Evolutionary conservation across 2,329 filamentous ascomycete genomes (phyloP).

Genomic region (Xylariaceae sp.): DNA sequence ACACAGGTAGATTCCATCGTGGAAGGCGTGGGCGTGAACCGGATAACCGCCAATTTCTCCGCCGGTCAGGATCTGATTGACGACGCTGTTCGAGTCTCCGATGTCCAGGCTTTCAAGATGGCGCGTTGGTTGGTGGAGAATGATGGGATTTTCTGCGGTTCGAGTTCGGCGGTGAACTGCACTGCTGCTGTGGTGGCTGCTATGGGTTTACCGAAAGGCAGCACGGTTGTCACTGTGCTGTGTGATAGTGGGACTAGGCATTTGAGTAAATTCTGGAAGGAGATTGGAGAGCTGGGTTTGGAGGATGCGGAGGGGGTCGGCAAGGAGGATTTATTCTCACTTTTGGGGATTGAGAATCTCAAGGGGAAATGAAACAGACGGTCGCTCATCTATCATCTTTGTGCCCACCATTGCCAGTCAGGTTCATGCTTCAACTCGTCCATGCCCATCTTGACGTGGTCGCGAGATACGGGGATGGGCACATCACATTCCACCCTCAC

Average conservation of each 20-base stretch:
- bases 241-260: slow-evolving; percentile 82
- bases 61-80: slow-evolving; percentile 81
- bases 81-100: slow-evolving; percentile 83
- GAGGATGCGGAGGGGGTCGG: slow-evolving; percentile 57
- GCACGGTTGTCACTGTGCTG: slow-evolving; percentile 74
- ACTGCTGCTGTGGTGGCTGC: slow-evolving; percentile 71
- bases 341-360: slow-evolving; percentile 42
- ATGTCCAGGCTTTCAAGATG: slow-evolving; percentile 87
- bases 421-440: no score
- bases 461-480: no score
- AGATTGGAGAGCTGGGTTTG: slow-evolving; percentile 63
- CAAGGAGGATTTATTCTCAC: slow-evolving; percentile 44
- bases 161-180: slow-evolving; percentile 96
- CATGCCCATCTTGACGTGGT: no score
- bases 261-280: slow-evolving; percentile 80
- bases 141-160: slow-evolving; percentile 91
- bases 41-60: slow-evolving; percentile 91
- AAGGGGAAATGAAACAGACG: no score
- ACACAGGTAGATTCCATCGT: slow-evolving; percentile 95
- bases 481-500: no score
- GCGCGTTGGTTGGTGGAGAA: slow-evolving; percentile 94
- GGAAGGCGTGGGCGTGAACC: slow-evolving; percentile 92
- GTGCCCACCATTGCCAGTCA: no score
- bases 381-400: no score
- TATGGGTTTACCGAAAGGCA: slow-evolving; percentile 55